Evolutionary conservation across 371 early-diverging fungal genomes (phyloP).

Genomic region (Saksenaea vasiformis): DNA sequence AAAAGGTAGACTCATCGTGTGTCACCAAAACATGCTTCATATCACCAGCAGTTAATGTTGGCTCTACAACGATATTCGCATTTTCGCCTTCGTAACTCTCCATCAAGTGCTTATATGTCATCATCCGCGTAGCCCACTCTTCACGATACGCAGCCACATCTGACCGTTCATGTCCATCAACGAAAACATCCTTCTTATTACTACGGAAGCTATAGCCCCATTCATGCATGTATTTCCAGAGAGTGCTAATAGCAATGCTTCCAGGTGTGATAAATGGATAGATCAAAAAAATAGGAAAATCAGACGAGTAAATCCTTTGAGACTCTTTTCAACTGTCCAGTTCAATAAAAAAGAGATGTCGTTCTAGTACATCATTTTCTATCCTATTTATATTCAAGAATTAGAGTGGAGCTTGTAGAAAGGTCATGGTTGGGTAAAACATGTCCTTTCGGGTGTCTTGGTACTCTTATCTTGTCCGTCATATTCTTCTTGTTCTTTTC

Average conservation of each 20-base stretch:
- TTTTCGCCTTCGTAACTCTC: conserved; percentile 4
- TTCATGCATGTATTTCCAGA: conserved; percentile 5
- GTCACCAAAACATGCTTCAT: conserved; percentile 9
- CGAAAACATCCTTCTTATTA: conserved; percentile 11
- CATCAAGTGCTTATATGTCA: not conserved
- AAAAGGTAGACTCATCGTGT: not conserved
- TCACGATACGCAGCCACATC: conserved; percentile 14
- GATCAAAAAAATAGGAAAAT: too few species aligned
- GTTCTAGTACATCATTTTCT: too few species aligned
- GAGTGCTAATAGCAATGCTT: not conserved
- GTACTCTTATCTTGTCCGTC: too few species aligned
- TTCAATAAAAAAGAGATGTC: too few species aligned
- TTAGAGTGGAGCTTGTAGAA: too few species aligned
- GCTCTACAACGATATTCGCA: not conserved
- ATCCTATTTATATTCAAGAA: too few species aligned
- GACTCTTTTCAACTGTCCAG: too few species aligned
- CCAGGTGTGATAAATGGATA: too few species aligned
- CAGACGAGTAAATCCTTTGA: too few species aligned
- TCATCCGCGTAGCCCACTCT: conserved; percentile 11
- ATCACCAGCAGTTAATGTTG: not conserved
- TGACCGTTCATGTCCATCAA: conserved; percentile 11
- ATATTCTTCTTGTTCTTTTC: too few species aligned
- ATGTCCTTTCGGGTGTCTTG: too few species aligned
- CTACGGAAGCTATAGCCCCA: conserved; percentile 12
- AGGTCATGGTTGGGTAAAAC: too few species aligned